phyloP scores from a whole-genome alignment of 805 yeast species.

The Candida xiaguanensis region DNA sequence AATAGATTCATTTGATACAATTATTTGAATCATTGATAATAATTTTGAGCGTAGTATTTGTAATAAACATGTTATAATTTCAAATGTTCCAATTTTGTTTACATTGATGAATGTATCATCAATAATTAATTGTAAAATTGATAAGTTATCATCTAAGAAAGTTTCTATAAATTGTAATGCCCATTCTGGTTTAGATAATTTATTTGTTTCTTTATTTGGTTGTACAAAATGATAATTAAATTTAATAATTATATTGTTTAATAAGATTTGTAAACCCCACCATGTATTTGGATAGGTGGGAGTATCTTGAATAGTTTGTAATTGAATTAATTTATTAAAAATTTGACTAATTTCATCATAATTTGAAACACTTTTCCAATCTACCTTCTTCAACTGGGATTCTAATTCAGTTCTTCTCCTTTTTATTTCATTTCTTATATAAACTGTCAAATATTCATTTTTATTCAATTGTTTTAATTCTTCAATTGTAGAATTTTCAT shows the following conservation, averaged over 20 bases:
- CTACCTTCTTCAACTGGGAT: conserved; percentile 10
- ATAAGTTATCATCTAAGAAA: conserved; percentile 38
- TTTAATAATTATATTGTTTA: conserved; percentile 44
- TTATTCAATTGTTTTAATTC: conserved; percentile 6
- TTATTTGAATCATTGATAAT: conserved; percentile 15
- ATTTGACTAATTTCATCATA: conserved; percentile 10
- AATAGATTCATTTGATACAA: conserved; percentile 20
- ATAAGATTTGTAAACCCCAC: conserved; percentile 50
- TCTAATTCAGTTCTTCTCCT: conserved; percentile 8
- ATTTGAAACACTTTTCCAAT: conserved; percentile 13
- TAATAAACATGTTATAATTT: conserved; percentile 44
- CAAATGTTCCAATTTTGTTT: conserved; percentile 31
- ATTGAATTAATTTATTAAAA: conserved; percentile 18
- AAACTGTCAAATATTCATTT: neutral
- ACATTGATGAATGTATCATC: conserved; percentile 25
- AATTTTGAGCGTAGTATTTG: conserved; percentile 46
- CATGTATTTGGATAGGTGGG: conserved; percentile 35
- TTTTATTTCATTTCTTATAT: neutral
- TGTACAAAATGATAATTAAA: conserved; percentile 61
- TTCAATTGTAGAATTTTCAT: neutral
- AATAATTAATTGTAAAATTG: conserved; percentile 37
- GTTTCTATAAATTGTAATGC: conserved; percentile 49
- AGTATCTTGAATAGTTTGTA: conserved; percentile 27
- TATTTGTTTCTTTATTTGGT: conserved; percentile 52
- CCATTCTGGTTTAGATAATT: conserved; percentile 71